A percentile compares a stretch with the other conserved stretches of the same genome.
These are phyloP conservation scores for Solanum clarkiae DNA, from an alignment of 257 asterid species.

Conservation along the genomic window DNA sequence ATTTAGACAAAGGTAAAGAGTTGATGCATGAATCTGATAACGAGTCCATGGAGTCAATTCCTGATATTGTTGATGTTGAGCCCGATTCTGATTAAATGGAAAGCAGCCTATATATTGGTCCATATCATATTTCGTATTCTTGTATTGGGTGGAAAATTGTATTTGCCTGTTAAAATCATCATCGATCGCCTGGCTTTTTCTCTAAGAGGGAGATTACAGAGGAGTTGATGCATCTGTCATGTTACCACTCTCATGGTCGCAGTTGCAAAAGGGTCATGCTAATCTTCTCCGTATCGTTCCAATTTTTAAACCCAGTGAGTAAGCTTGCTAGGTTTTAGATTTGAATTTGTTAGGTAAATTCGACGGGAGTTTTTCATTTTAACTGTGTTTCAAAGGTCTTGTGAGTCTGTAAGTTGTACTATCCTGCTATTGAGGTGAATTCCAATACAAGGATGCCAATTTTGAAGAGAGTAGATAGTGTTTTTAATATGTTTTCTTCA, in stretches of 20 bases:
- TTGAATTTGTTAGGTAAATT: neutral
- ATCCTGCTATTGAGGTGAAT: neutral
- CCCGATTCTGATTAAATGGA: slow-evolving; percentile 42
- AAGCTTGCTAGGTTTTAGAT: neutral
- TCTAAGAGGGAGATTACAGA: neutral
- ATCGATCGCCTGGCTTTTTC: neutral
- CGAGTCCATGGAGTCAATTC: slow-evolving; percentile 29
- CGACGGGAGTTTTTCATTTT: neutral
- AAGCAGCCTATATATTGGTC: neutral
- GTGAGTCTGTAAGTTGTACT: neutral
- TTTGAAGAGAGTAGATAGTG: neutral
- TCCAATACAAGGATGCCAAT: neutral
- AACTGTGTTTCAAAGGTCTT: neutral
- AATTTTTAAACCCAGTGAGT: neutral
- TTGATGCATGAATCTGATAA: slow-evolving; percentile 19
- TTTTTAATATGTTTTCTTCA: neutral
- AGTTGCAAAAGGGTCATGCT: neutral
- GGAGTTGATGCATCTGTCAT: neutral
- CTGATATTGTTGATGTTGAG: slow-evolving; percentile 67
- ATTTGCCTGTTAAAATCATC: neutral
- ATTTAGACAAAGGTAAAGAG: slow-evolving; percentile 14
- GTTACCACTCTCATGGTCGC: neutral
- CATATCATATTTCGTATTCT: neutral
- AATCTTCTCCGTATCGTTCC: neutral
- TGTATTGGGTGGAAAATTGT: neutral